Evolutionary conservation across 2,329 filamentous ascomycete species (phyloP).

Genomic region (Alternaria sp.): DNA sequence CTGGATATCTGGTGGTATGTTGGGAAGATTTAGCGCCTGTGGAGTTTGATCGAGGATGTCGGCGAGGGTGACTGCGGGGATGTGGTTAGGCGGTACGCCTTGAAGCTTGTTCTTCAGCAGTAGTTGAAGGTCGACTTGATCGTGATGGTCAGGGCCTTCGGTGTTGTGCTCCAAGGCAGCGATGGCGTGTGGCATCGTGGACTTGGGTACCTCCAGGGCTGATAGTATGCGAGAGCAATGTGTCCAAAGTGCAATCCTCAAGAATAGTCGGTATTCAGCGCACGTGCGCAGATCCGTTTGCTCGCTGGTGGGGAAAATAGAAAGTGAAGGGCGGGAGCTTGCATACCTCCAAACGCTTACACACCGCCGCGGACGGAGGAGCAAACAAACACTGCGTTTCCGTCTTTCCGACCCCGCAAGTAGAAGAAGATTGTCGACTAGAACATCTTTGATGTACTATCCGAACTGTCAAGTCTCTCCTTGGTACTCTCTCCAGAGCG

Average conservation of each 20-base stretch:
- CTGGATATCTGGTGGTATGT: constrained; percentile 28
- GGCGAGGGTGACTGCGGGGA: constrained; percentile 12
- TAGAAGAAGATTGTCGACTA: background rate
- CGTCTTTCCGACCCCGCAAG: background rate
- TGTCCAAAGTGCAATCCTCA: background rate
- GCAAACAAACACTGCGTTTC: background rate
- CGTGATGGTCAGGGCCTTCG: background rate
- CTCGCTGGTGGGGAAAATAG: background rate
- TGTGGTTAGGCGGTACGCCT: constrained; percentile 12
- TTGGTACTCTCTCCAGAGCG: background rate
- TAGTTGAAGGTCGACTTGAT: background rate
- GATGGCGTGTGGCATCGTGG: background rate
- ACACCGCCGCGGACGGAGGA: background rate
- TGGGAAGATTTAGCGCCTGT: constrained; percentile 5
- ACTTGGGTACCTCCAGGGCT: background rate
- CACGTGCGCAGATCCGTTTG: background rate
- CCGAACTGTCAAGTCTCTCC: background rate
- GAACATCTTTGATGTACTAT: background rate
- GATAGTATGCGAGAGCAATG: background rate
- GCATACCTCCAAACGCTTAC: background rate
- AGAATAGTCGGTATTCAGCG: background rate
- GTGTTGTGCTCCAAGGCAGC: background rate
- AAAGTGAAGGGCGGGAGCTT: background rate
- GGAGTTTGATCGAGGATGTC: constrained; percentile 16
- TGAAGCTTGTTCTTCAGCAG: constrained; percentile 19